Base-by-base conservation (phyloP, 306 rosid species). In the Gastrolobium villosum region DNA sequence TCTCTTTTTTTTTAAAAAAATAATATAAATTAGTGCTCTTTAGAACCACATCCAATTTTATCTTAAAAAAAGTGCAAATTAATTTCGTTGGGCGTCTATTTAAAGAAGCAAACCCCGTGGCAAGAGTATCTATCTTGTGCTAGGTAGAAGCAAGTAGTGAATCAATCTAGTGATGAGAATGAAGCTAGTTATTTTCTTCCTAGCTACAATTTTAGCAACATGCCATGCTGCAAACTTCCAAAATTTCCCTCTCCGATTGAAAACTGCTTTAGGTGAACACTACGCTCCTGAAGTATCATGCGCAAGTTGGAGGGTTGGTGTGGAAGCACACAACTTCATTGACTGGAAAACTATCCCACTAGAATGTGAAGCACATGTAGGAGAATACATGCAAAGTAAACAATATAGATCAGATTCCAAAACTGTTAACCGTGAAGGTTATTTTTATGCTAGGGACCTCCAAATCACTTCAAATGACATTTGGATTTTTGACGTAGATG, bases 281-380 rank as follows among this genome's bases (percentile, higher is more conserved):
- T 28, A 10, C 10, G 9, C 84, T 37, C 37, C 44, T 0, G 81
- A 78, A 0, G 4, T 84, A 1, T 76, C 81, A 2, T 91, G 97
- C 48, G 57, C 48, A 5, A 91, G 92, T 74, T 91, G 94, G 94
- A 78, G 90, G 14, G 75, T 91, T n/a, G 94, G 68, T 2, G 89
- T 82, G 28, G 97, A 91, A 76, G 74, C 87, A 4, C 83, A 79
- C 82, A 91, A 87, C 70, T 7, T 89, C 26, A 71, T 76, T 0
- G 53, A 69, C 0, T 91, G 81, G 82, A 34, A 43, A 52, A 83
- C 84, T 0, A 46, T 86, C 15, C 96, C 96, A 0, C 0, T 13
- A 9, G 77, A 71, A 5, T 89, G 97, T 10, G 78, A 20, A 50
- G 63, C 60, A 1, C 87, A 87, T 44, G 76, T 91, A 0, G 90